phyloP scores from a whole-genome alignment of 768 basidiomycete species.

The Royoungia palumana region DNA sequence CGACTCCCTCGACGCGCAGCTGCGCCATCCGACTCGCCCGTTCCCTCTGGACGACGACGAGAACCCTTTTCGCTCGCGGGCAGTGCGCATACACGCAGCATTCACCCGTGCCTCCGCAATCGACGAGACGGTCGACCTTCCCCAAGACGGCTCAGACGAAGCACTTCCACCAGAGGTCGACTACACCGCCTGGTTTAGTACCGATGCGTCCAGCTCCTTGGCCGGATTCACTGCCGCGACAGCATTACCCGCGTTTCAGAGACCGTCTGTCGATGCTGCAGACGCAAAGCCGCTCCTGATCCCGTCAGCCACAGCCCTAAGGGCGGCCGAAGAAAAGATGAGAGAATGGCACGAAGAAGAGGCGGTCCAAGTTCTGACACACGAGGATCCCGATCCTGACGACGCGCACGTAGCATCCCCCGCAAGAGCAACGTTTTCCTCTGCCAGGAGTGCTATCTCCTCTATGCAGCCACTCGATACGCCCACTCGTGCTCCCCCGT shows the following conservation, averaged over 20 bases:
- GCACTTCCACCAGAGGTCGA: constrained; percentile 38
- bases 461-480: constrained; percentile 34
- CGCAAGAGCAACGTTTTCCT: constrained; percentile 34
- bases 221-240: constrained; percentile 38
- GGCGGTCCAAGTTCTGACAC: constrained; percentile 20
- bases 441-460: constrained; percentile 36
- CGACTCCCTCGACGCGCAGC: constrained; percentile 46
- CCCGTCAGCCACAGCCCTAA: constrained; percentile 54
- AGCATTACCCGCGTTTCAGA: constrained; percentile 18
- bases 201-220: constrained; percentile 27
- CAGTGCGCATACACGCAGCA: constrained; percentile 13
- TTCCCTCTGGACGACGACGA: constrained; percentile 13
- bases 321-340: constrained; percentile 52
- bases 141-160: constrained; percentile 22
- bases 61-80: constrained; percentile 16
- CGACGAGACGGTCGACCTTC: not conserved
- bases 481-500: constrained; percentile 34
- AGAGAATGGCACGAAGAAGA: constrained; percentile 46
- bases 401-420: constrained; percentile 9
- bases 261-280: constrained; percentile 5
- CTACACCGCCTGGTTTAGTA: constrained; percentile 50
- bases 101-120: constrained; percentile 18
- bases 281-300: constrained; percentile 35
- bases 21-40: constrained; percentile 35
- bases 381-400: constrained; percentile 7